Evolutionary conservation across 495 filamentous ascomycete species (phyloP).

Genomic region (Talaromyces adpressus): DNA sequence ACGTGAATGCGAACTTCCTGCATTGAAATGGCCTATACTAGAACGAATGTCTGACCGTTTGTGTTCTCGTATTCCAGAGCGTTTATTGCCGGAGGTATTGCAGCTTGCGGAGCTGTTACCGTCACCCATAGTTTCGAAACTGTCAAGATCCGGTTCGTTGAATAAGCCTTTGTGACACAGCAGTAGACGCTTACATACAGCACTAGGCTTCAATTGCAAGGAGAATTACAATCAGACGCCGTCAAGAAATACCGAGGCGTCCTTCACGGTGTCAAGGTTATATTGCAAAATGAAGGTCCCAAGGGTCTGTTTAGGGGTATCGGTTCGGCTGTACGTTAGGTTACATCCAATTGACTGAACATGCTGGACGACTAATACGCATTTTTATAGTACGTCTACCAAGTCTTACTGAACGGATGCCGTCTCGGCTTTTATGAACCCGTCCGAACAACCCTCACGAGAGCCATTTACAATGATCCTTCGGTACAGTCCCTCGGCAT

Average conservation of each 20-base stretch:
- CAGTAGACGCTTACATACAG: not conserved
- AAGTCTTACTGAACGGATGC: conserved; percentile 93
- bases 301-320: conserved; percentile 83
- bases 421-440: conserved; percentile 98
- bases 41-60: conserved; percentile 4
- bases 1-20: conserved; percentile 9
- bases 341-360: not conserved
- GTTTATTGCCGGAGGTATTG: conserved; percentile 93
- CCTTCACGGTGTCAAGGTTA: conserved; percentile 83
- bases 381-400: conserved; percentile 74
- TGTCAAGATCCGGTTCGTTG: conserved; percentile 82
- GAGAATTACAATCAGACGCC: conserved; percentile 82
- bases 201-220: conserved; percentile 86
- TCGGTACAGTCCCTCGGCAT: conserved; percentile 72
- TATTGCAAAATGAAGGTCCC: conserved; percentile 84
- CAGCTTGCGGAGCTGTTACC: conserved; percentile 94
- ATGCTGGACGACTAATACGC: not conserved
- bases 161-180: conserved; percentile 6
- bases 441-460: conserved; percentile 62
- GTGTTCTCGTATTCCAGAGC: conserved; percentile 29
- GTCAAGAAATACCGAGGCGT: conserved; percentile 87
- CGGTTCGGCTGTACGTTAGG: conserved; percentile 63
- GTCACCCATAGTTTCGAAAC: conserved; percentile 98
- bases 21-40: conserved; percentile 7
- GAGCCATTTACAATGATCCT: conserved; percentile 60